These are phyloP conservation scores for Phtheirospermum japonicum DNA, from an alignment of 257 asterid species.

Conservation along the genomic window DNA sequence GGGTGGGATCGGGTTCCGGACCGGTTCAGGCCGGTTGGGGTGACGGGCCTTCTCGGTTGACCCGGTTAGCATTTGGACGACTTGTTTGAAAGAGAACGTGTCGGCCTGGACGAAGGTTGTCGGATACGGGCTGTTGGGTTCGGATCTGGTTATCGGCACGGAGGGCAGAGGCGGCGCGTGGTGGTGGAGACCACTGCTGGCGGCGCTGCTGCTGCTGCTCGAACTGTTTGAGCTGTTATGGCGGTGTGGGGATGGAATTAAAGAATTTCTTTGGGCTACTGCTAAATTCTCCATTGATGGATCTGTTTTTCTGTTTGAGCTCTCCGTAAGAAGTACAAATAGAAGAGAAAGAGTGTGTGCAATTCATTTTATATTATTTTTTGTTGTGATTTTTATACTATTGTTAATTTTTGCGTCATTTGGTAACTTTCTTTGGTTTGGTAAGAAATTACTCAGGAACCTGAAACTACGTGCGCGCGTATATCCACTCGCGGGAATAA, in stretches of 20 bases:
- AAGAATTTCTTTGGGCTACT: constrained; percentile 31
- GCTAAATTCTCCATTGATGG: constrained; percentile 47
- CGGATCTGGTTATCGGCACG: constrained; percentile 74
- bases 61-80: constrained; percentile 93
- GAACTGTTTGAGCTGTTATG: constrained; percentile 26
- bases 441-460: constrained; percentile 36
- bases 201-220: constrained; percentile 23
- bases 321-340: constrained; percentile 4
- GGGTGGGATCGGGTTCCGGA: constrained; percentile 57
- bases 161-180: constrained; percentile 19
- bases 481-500: accelerated
- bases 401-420: constrained; percentile 35
- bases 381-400: background rate
- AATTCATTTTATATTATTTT: background rate
- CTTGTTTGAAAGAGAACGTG: constrained; percentile 84
- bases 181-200: constrained; percentile 25
- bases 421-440: constrained; percentile 43
- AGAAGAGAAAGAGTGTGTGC: constrained; percentile 14
- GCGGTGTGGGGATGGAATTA: constrained; percentile 22
- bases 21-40: constrained; percentile 18
- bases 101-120: constrained; percentile 97
- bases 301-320: constrained; percentile 17
- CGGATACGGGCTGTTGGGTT: constrained; percentile 78
- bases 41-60: constrained; percentile 47
- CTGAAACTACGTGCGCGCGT: constrained; percentile 12